Evolutionary conservation across 2,329 filamentous ascomycete species (phyloP).

Genomic region (Xylaria sp.): DNA sequence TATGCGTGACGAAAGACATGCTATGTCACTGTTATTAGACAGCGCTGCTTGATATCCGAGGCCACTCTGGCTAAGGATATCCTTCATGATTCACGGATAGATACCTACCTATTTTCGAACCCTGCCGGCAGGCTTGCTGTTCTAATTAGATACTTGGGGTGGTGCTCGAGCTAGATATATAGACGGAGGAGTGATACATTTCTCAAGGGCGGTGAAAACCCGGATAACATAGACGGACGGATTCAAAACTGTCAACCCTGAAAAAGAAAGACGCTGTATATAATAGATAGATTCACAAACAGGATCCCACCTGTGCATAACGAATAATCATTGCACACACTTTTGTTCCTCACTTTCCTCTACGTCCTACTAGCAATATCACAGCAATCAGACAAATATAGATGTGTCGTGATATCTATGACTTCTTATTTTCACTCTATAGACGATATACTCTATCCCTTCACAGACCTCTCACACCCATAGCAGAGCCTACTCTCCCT

Average conservation of each 20-base stretch:
- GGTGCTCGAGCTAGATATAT: not conserved
- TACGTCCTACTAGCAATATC: not conserved
- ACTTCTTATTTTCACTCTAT: not conserved
- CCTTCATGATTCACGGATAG: not conserved
- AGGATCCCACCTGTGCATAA: not conserved
- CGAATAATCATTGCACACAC: not conserved
- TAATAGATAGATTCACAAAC: not conserved
- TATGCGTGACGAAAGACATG: not conserved
- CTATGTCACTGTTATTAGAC: not conserved
- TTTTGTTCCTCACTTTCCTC: no score
- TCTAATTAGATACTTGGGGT: not conserved
- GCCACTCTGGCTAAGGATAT: not conserved
- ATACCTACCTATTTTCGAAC: not conserved
- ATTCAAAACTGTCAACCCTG: not conserved
- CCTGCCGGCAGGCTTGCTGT: slow-evolving; percentile 5
- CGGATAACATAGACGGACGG: not conserved
- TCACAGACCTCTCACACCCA: slow-evolving; percentile 64
- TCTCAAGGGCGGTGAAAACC: not conserved
- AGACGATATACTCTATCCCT: slow-evolving; percentile 36
- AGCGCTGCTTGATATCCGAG: not conserved
- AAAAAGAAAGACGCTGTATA: slow-evolving; percentile 5
- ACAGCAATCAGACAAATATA: not conserved
- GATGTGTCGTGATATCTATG: not conserved
- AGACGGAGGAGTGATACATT: slow-evolving; percentile 5
- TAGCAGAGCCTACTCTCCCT: slow-evolving; percentile 53